Percentiles rank a stretch among this genome's conserved stretches.
Evolutionary conservation across 129 eudicot genomes (phyloP).

Genomic region (Pseudognaphalium luteoalbum): DNA sequence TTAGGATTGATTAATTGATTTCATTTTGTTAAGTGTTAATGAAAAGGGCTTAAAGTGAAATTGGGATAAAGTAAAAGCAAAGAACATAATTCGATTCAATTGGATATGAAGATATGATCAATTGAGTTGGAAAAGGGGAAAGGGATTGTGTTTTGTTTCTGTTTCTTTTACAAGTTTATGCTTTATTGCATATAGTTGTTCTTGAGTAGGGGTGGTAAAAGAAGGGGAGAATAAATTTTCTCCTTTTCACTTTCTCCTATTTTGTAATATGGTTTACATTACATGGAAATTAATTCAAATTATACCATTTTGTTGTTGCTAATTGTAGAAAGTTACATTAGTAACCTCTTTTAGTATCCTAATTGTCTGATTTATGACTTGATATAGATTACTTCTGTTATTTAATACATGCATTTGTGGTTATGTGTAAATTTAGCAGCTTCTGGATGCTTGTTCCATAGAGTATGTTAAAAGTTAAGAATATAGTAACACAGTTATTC

Average conservation of each 20-base stretch:
- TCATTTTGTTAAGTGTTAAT: slow-evolving; percentile 14
- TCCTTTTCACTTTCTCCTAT: slow-evolving; percentile 16
- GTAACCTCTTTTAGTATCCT: slow-evolving; percentile 5
- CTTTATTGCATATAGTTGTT: slow-evolving; percentile 36
- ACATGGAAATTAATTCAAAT: slow-evolving; percentile 32
- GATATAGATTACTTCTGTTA: slow-evolving; percentile 14
- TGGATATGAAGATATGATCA: slow-evolving; percentile 46
- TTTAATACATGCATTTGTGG: neutral
- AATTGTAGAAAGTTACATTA: slow-evolving; percentile 9
- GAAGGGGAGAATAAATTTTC: slow-evolving; percentile 23
- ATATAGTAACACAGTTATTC: slow-evolving; percentile 5
- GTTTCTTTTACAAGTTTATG: slow-evolving; percentile 30
- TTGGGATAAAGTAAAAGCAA: slow-evolving; percentile 34
- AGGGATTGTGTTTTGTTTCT: slow-evolving; percentile 22
- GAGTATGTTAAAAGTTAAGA: slow-evolving; percentile 27
- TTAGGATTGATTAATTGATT: slow-evolving; percentile 26
- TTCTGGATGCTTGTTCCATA: slow-evolving; percentile 13
- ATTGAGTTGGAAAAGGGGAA: slow-evolving; percentile 20
- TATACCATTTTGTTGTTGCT: slow-evolving; percentile 28
- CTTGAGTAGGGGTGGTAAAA: slow-evolving; percentile 26
- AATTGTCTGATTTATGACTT: slow-evolving; percentile 1
- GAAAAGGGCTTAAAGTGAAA: slow-evolving; percentile 16
- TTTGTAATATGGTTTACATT: slow-evolving; percentile 35
- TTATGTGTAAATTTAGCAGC: slow-evolving; percentile 21
- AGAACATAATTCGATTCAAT: slow-evolving; percentile 38